phyloP scores from a whole-genome alignment of 148 eudicot species.

The Amaranthus palmeri region DNA sequence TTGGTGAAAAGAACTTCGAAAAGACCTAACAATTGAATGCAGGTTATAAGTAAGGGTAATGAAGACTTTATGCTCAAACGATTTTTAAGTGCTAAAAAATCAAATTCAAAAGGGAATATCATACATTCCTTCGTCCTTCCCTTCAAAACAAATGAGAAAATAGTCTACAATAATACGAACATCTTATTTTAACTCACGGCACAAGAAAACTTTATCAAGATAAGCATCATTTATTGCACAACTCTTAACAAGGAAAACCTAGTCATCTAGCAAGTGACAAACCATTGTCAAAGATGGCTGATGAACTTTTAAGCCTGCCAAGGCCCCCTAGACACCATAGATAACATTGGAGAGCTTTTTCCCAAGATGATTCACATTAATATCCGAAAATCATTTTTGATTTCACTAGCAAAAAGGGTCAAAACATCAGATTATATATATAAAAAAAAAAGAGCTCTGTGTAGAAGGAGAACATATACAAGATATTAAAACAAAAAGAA shows the following conservation, averaged over 20 bases:
- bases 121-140: not conserved
- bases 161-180: not conserved
- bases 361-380: not conserved
- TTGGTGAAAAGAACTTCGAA: constrained; percentile 5
- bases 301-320: not conserved
- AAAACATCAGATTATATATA: no score
- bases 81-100: no score
- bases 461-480: not conserved
- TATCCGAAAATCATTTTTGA: not conserved
- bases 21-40: constrained; percentile 28
- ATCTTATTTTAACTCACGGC: not conserved
- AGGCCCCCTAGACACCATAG: not conserved
- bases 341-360: not conserved
- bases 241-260: not conserved
- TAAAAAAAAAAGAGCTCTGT: not conserved
- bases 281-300: not conserved
- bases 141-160: not conserved
- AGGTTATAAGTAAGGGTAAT: not conserved
- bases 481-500: not conserved
- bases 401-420: not conserved
- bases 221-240: not conserved
- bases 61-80: not conserved
- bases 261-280: not conserved
- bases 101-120: no score
- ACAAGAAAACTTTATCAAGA: not conserved